These are phyloP conservation scores for Solanum piurae DNA, from an alignment of 257 asterid genomes.

Conservation along the genomic window DNA sequence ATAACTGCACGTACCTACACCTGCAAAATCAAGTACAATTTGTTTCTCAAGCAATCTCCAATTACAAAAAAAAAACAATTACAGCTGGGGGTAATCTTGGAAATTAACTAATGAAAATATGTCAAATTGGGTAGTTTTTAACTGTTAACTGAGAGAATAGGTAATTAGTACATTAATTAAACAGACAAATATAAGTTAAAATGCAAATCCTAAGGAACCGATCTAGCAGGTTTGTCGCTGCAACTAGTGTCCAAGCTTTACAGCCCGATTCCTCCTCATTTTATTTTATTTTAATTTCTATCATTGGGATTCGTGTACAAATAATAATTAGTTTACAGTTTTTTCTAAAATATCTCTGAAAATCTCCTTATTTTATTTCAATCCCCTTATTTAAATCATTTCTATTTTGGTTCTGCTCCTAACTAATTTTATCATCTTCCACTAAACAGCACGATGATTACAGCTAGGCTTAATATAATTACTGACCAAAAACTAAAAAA, in stretches of 20 bases:
- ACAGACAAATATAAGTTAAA: neutral
- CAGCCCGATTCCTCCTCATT: slow-evolving; percentile 27
- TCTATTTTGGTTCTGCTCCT: neutral
- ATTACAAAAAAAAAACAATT: neutral
- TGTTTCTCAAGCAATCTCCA: neutral
- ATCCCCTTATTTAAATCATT: neutral
- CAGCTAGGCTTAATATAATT: slow-evolving; percentile 14
- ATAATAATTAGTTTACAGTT: neutral
- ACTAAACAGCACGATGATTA: slow-evolving; percentile 25
- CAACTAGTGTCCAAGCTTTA: slow-evolving; percentile 34
- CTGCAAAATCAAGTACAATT: neutral
- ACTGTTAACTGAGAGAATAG: neutral
- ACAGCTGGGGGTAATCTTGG: too few species aligned
- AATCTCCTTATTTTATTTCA: neutral
- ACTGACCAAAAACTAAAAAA: neutral
- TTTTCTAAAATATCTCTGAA: neutral
- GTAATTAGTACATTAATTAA: neutral
- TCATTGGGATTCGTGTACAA: slow-evolving; percentile 25
- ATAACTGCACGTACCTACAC: slow-evolving; percentile 5
- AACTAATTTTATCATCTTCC: neutral
- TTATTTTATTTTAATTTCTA: neutral
- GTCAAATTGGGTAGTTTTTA: neutral
- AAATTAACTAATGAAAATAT: too few species aligned
- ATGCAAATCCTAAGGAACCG: slow-evolving; percentile 23
- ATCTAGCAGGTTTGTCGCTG: slow-evolving; percentile 52